Evolutionary conservation across 2,329 filamentous ascomycete species (phyloP).

Genomic region (Ceratocystis colombiana): DNA sequence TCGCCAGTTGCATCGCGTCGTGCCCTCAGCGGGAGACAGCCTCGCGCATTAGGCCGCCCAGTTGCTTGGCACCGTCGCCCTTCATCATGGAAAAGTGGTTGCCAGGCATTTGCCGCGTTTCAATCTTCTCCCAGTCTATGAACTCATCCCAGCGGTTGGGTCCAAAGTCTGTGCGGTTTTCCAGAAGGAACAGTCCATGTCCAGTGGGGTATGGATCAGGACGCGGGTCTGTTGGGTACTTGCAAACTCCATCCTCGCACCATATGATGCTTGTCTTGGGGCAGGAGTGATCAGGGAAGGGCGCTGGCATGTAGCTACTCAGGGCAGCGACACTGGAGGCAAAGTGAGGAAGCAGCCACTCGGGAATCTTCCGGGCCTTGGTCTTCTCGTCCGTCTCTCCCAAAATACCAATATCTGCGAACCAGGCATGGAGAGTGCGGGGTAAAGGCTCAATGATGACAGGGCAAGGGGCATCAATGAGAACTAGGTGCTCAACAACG

Average conservation of each 20-base stretch:
- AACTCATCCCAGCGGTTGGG: slow-evolving; percentile 61
- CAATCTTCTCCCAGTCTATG: slow-evolving; percentile 51
- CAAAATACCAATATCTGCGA: slow-evolving; percentile 60
- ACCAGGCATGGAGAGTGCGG: slow-evolving; percentile 54
- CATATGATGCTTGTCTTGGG: slow-evolving; percentile 57
- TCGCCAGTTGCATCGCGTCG: not conserved
- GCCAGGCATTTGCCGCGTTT: slow-evolving; percentile 56
- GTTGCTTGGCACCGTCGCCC: slow-evolving; percentile 38
- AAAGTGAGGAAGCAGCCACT: slow-evolving; percentile 68
- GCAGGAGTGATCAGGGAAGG: slow-evolving; percentile 48
- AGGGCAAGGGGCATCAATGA: slow-evolving; percentile 58
- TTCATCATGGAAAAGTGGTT: slow-evolving; percentile 74
- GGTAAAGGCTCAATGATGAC: slow-evolving; percentile 60
- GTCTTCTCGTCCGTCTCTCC: slow-evolving; percentile 47
- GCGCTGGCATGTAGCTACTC: slow-evolving; percentile 57
- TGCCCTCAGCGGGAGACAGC: slow-evolving; percentile 28
- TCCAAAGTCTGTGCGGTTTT: slow-evolving; percentile 62
- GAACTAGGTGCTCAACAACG: slow-evolving; percentile 48
- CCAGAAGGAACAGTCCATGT: slow-evolving; percentile 59
- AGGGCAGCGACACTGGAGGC: slow-evolving; percentile 57
- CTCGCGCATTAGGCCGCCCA: slow-evolving; percentile 33
- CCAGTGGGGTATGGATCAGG: slow-evolving; percentile 50
- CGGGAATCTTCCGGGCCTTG: slow-evolving; percentile 42
- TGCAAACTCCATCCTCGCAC: slow-evolving; percentile 64
- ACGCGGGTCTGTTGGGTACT: slow-evolving; percentile 53